Conservation (phyloP, 441 rosid genomes). For the Biscutella laevigata region DNA sequence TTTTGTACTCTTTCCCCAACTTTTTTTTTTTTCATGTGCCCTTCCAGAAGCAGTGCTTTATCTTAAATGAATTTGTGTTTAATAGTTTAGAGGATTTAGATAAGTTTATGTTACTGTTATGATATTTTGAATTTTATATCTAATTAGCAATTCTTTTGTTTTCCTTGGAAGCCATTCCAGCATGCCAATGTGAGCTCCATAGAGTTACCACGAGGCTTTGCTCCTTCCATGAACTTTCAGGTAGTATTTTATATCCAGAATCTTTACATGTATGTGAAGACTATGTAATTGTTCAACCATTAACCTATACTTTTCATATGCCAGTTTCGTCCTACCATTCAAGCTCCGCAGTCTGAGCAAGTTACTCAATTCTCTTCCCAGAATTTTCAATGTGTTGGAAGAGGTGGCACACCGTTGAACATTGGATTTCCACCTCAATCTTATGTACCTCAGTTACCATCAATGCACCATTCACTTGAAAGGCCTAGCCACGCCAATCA, state of each 20-base stretch:
- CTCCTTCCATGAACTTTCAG: conserved; percentile 58
- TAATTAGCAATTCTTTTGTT: conserved; percentile 4
- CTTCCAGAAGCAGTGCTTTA: no score
- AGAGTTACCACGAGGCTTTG: conserved; percentile 58
- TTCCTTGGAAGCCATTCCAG: conserved; percentile 41
- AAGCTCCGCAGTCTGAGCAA: conserved; percentile 54
- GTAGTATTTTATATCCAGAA: conserved; percentile 44
- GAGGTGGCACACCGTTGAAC: conserved; percentile 46
- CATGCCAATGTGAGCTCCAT: conserved; percentile 49
- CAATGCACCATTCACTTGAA: conserved; percentile 53
- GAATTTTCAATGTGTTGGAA: conserved; percentile 56
- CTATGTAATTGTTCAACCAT: conserved; percentile 12
- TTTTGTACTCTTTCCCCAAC: background rate
- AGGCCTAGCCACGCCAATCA: conserved; percentile 55
- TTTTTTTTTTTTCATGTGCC: background rate
- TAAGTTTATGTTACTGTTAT: background rate
- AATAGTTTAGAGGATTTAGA: no score
- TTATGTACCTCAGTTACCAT: conserved; percentile 49
- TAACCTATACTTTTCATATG: conserved; percentile 9
- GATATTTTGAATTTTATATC: background rate
- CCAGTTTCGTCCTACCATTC: conserved; percentile 58
- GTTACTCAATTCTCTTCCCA: conserved; percentile 51
- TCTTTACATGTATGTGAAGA: conserved; percentile 14
- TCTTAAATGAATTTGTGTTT: no score
- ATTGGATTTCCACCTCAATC: conserved; percentile 60